These are phyloP conservation scores for Oryza meridionalis DNA, from an alignment of 176 grass and related monocot genomes.

Conservation along the genomic window DNA sequence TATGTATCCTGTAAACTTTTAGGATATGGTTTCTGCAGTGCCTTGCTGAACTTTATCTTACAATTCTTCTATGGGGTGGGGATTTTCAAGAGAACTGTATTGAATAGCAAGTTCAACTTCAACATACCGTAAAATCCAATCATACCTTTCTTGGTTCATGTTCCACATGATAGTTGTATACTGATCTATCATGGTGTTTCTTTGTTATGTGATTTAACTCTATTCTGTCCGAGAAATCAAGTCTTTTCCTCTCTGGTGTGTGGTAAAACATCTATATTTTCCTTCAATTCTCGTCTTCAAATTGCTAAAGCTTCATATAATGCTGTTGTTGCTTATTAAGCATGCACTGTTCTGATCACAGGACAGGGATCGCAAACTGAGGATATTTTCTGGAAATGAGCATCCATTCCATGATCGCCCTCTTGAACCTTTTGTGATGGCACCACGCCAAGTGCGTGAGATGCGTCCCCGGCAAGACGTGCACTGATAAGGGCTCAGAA, in stretches of 20 bases:
- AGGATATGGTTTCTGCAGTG: background rate
- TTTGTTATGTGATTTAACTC: background rate
- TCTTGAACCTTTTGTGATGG: constrained; percentile 77
- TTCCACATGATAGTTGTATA: background rate
- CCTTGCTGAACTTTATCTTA: constrained; percentile 17
- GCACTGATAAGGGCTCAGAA: constrained; percentile 85
- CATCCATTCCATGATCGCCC: constrained; percentile 81
- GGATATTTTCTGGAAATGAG: constrained; percentile 77
- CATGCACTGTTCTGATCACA: constrained; percentile 33
- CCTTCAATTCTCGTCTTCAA: background rate
- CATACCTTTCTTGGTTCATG: background rate
- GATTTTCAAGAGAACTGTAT: background rate
- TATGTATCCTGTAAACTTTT: background rate
- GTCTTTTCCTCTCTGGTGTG: background rate
- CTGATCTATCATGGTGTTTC: background rate
- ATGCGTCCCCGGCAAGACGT: constrained; percentile 84
- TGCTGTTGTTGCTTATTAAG: background rate
- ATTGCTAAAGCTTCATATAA: background rate
- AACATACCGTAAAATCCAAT: background rate
- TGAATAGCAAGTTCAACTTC: background rate
- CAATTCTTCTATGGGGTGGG: background rate
- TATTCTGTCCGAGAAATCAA: background rate
- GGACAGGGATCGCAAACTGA: constrained; percentile 87
- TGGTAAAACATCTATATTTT: background rate
- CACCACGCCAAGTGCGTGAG: constrained; percentile 70